Base-by-base conservation (phyloP, 768 basidiomycete genomes). In the Lactarius quietus region DNA sequence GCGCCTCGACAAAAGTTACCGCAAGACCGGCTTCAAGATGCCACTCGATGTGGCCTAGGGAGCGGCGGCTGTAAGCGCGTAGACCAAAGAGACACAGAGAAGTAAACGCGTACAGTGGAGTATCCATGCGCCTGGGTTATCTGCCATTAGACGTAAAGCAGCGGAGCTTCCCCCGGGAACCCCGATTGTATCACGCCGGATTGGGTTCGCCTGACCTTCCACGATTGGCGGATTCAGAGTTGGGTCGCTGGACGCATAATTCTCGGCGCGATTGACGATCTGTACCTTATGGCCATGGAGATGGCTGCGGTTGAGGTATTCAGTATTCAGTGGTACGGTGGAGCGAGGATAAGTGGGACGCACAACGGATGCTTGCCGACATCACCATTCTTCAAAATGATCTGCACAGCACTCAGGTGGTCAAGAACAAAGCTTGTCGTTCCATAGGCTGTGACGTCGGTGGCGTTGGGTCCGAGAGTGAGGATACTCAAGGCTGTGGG, bases 101-200 rank as follows among this genome's bases (percentile, higher is more conserved):
- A 36, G 17, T 55, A 26, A 33, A 57, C 58, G 79, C 87, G 61
- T 72, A 88, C 87, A 93, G 74, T 92, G 91, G 74, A 93, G 83
- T 68, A 93, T 75, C 90, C 93, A 95, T 9, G 83, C 87, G 14
- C 96, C 96, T 1, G 96, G 96, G 76, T 98, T 98, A 74, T 98
- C 92, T 1, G 93, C 92, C 55, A 88, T 78, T 70, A 95, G 76
- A 26, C 93, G 86, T 53, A 99, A 77, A 0, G 90, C 90, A 14
- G 83, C 89, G 3, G 86, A 86, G 23, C 83, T 76, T 64, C 81
- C 81, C 4, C 85, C 81, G 3, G 90, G 89, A 58, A 97, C 84
- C 63, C 86, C 83, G 18, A 96, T 79, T 0, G 93, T 95, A 75
- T 99, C 96, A 45, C 96, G 84, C n/a, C 93, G 86, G 72, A 95